Evolutionary conservation across 2,329 filamentous ascomycete genomes (phyloP).

Genomic region (Trichoderma citrinoviride): DNA sequence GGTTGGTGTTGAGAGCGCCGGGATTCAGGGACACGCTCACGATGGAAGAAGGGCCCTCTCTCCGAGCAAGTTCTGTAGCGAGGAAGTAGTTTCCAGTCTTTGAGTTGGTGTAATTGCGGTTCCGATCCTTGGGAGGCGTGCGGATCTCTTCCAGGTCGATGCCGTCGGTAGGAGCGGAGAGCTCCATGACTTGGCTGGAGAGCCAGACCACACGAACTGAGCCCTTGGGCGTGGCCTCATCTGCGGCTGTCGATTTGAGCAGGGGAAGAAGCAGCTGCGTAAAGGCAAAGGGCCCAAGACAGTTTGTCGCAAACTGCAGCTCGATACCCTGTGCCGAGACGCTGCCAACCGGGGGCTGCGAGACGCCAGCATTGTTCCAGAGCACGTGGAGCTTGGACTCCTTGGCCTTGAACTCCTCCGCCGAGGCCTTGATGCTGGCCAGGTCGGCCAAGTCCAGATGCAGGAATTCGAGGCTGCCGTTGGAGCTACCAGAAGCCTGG

Average conservation of each 20-base stretch:
- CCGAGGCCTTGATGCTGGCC: slow-evolving; percentile 31
- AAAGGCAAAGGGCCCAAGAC: slow-evolving; percentile 36
- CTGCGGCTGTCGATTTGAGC: slow-evolving; percentile 25
- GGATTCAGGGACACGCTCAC: slow-evolving; percentile 36
- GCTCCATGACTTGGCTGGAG: slow-evolving; percentile 26
- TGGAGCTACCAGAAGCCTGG: slow-evolving; percentile 35
- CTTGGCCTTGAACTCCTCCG: slow-evolving; percentile 25
- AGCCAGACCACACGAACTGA: slow-evolving; percentile 34
- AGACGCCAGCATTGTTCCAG: slow-evolving; percentile 42
- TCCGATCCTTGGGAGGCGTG: slow-evolving; percentile 24
- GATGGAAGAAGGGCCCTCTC: slow-evolving; percentile 28
- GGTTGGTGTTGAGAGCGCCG: slow-evolving; percentile 34
- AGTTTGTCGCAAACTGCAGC: slow-evolving; percentile 36
- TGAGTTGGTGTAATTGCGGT: slow-evolving; percentile 33
- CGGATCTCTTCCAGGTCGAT: slow-evolving; percentile 31
- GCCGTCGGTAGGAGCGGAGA: slow-evolving; percentile 28
- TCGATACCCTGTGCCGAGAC: slow-evolving; percentile 34
- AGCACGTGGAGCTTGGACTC: slow-evolving; percentile 37
- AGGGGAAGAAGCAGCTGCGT: slow-evolving; percentile 36
- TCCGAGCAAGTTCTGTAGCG: slow-evolving; percentile 32
- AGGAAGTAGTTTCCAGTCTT: slow-evolving; percentile 39
- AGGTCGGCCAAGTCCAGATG: slow-evolving; percentile 40
- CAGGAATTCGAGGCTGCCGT: slow-evolving; percentile 41
- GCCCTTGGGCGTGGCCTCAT: slow-evolving; percentile 20
- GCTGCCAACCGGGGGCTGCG: slow-evolving; percentile 23